These are phyloP conservation scores for Penicillium hordei DNA, from an alignment of 2,329 filamentous ascomycete genomes.

Conservation along the genomic window DNA sequence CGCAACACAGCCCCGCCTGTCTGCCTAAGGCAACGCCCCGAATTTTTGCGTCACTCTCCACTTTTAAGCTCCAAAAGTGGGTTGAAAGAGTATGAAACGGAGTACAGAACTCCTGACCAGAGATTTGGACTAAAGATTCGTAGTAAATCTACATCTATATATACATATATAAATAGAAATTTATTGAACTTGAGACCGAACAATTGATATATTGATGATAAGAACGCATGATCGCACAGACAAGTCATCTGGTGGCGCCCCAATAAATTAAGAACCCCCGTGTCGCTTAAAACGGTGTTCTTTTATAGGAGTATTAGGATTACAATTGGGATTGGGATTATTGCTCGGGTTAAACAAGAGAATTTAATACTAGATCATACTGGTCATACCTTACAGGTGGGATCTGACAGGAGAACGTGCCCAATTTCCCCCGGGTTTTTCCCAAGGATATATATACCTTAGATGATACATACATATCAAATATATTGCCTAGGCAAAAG, in stretches of 20 bases:
- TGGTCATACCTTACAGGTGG: neutral
- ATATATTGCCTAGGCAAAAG: neutral
- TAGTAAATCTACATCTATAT: neutral
- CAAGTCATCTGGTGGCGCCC: neutral
- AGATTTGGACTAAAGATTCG: neutral
- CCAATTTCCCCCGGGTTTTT: neutral
- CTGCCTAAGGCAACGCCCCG: neutral
- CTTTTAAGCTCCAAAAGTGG: constrained; percentile 21
- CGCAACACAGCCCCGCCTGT: constrained; percentile 1
- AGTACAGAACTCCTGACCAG: constrained; percentile 6
- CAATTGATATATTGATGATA: neutral
- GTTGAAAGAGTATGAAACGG: constrained; percentile 9
- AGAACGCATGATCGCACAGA: neutral
- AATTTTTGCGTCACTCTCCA: constrained; percentile 27
- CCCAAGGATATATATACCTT: too few relatives aligned
- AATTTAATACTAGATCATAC: neutral
- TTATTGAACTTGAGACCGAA: neutral
- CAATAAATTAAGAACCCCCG: neutral
- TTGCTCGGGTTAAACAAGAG: neutral
- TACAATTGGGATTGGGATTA: neutral
- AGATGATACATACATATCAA: neutral
- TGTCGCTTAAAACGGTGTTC: neutral
- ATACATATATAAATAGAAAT: neutral
- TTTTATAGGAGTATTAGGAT: neutral
- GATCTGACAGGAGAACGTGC: constrained; percentile 4